Conservation (phyloP, 1,139 yeast genomes). For the Pichiaceae sp. region DNA sequence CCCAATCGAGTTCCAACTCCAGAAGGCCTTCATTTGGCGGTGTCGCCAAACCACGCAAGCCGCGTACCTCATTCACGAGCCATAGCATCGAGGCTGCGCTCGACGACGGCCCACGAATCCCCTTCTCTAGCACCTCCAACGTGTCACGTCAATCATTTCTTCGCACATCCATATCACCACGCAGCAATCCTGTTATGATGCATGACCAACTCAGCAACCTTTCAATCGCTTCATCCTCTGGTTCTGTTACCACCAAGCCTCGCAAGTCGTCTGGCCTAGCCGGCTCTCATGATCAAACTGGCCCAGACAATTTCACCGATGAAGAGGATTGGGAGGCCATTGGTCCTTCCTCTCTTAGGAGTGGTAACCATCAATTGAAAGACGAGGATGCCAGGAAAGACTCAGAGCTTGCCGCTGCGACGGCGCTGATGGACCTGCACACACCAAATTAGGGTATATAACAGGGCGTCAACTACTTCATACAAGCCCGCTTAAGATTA, state of each 20-base stretch:
- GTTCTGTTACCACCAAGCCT: slow-evolving; percentile 5
- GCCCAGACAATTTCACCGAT: slow-evolving; percentile 31
- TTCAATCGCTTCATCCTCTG: slow-evolving; percentile 10
- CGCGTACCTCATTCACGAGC: slow-evolving; percentile 24
- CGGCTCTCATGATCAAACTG: slow-evolving; percentile 1
- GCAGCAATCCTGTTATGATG: slow-evolving; percentile 17
- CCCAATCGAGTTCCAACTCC: slow-evolving; percentile 15
- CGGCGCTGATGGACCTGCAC: slow-evolving; percentile 53
- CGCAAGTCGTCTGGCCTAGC: slow-evolving; percentile 4
- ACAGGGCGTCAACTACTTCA: neutral
- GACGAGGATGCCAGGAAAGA: slow-evolving; percentile 12
- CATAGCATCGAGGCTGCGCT: slow-evolving; percentile 23
- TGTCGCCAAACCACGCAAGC: slow-evolving; percentile 23
- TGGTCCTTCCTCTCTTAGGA: slow-evolving; percentile 61
- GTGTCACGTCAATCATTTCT: slow-evolving; percentile 26
- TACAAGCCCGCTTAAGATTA: neutral
- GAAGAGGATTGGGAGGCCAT: slow-evolving; percentile 94
- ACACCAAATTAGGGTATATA: slow-evolving; percentile 20
- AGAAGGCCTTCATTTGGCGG: slow-evolving; percentile 25
- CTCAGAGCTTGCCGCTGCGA: slow-evolving; percentile 46
- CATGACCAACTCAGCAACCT: slow-evolving; percentile 13
- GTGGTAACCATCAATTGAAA: slow-evolving; percentile 17
- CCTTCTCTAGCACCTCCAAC: slow-evolving; percentile 25
- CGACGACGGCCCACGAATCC: slow-evolving; percentile 25
- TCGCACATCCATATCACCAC: slow-evolving; percentile 21